Percentiles rank a stretch among this genome's conserved stretches.
phyloP scores from a whole-genome alignment of 495 filamentous ascomycete species.

The Hypomontagnella submonticulosa region DNA sequence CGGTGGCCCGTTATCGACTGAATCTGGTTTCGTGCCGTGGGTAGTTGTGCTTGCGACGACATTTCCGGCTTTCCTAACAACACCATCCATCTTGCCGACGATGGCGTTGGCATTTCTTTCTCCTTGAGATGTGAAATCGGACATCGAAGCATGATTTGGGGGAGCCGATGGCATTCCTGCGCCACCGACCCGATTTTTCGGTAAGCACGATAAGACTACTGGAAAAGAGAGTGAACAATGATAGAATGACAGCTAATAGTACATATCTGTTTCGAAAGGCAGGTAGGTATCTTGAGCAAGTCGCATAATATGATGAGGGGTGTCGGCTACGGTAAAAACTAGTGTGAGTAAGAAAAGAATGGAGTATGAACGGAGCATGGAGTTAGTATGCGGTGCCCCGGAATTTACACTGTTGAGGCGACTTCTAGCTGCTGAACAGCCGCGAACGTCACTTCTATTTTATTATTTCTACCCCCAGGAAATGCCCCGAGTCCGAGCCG shows the following conservation, averaged over 20 bases:
- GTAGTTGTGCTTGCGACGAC: slow-evolving; percentile 31
- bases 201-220: not conserved
- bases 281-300: not conserved
- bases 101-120: slow-evolving; percentile 45
- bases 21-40: slow-evolving; percentile 37
- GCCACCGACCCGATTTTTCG: slow-evolving; percentile 41
- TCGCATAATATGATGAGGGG: slow-evolving; percentile 15
- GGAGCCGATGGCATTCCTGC: slow-evolving; percentile 62
- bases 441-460: slow-evolving; percentile 45
- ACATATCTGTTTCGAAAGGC: slow-evolving; percentile 17
- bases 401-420: slow-evolving; percentile 37
- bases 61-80: slow-evolving; percentile 37
- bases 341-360: not conserved
- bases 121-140: slow-evolving; percentile 54
- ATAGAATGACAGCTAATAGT: slow-evolving; percentile 15
- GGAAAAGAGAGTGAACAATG: not conserved
- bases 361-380: not conserved
- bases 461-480: slow-evolving; percentile 16
- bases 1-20: slow-evolving; percentile 54
- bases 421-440: slow-evolving; percentile 27
- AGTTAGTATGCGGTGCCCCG: slow-evolving; percentile 22
- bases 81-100: slow-evolving; percentile 41
- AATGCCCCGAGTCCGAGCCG: slow-evolving; percentile 41
- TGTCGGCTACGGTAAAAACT: slow-evolving; percentile 12
- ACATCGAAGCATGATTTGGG: slow-evolving; percentile 60